Evolutionary conservation across 2,329 filamentous ascomycete genomes (phyloP), one percentile per base, ranked within the genome.

Genomic region (Pseudopyrenochaeta lycopersici): DNA sequence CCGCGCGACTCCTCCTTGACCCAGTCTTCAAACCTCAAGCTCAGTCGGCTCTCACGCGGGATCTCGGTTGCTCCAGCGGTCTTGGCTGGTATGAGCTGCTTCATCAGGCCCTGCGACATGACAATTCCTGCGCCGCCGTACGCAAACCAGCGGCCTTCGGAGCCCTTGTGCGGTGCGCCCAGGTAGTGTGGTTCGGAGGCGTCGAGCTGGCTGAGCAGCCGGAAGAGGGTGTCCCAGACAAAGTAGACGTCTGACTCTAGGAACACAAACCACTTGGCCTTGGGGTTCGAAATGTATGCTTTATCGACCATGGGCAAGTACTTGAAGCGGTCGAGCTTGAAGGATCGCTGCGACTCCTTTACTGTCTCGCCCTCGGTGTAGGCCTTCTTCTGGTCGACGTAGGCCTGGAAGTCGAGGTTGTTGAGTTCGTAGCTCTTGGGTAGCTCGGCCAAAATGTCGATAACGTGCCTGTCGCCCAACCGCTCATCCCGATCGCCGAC

Each of bases 401-500:
- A 85, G 52, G 82, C 77, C 52, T 80, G 71, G 65, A 85, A 85
- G 61, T 85, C 82, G 20, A 78, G 73, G 52, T 82, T 76, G 45
- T 76, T 69, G 76, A 75, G 58, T 29, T 67, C 56, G 49, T 72
- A 72, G 52, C 68, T 73, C 54, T 82, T 69, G 2, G 82, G 81
- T 3, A 85, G 76, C 43, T 80, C 77, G 44, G 77, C 77, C n/a
- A 86, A 75, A 40, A 74, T 71, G 55, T 76, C 74, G 54, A 80
- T 78, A 64, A 85, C 80, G 52, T 82, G 75, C 71, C 77, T 48
- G 79, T 78, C 51, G 78, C 83, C 49, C 74, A 78, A 51, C 81
- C 78, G 76, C 66, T 87, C 83, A 32, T 82, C 82, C 52, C 81
- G 81, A 70, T 88, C 85, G 49, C 84, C 86, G 65, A 85, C 85